phyloP scores from a whole-genome alignment of 176 grass and related monocot species.

The Secale cereale region DNA sequence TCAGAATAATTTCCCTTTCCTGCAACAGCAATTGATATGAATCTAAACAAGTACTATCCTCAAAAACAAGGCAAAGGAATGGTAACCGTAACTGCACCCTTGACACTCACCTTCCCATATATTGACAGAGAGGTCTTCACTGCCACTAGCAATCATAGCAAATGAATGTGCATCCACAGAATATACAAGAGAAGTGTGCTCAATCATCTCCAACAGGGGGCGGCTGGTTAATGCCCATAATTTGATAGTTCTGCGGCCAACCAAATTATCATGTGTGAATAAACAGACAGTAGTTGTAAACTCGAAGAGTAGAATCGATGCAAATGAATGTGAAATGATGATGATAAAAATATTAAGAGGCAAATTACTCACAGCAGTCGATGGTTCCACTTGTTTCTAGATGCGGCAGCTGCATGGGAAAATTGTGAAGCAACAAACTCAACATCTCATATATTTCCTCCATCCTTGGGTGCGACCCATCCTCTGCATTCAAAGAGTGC shows the following conservation, averaged over 20 bases:
- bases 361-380: neutral
- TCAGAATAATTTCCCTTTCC: too few relatives aligned
- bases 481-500: constrained; percentile 68
- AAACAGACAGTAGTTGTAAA: neutral
- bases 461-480: constrained; percentile 44
- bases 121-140: constrained; percentile 50
- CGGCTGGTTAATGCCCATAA: constrained; percentile 89
- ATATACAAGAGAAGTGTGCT: constrained; percentile 92
- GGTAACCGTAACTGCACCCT: too few relatives aligned
- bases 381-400: neutral
- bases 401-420: neutral
- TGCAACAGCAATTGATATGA: too few relatives aligned
- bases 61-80: too few relatives aligned
- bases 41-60: too few relatives aligned
- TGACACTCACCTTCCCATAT: constrained; percentile 35
- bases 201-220: constrained; percentile 84
- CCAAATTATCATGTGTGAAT: constrained; percentile 19
- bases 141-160: constrained; percentile 83
- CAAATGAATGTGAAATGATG: neutral
- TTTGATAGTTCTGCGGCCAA: constrained; percentile 56
- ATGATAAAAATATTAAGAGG: neutral
- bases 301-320: neutral
- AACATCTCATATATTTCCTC: constrained; percentile 47
- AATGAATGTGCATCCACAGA: constrained; percentile 80
- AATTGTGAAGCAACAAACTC: constrained; percentile 24